Percentiles rank a stretch among this genome's conserved stretches.
Evolutionary conservation across 495 filamentous ascomycete genomes (phyloP).

Genomic region (Aspergillus steynii): DNA sequence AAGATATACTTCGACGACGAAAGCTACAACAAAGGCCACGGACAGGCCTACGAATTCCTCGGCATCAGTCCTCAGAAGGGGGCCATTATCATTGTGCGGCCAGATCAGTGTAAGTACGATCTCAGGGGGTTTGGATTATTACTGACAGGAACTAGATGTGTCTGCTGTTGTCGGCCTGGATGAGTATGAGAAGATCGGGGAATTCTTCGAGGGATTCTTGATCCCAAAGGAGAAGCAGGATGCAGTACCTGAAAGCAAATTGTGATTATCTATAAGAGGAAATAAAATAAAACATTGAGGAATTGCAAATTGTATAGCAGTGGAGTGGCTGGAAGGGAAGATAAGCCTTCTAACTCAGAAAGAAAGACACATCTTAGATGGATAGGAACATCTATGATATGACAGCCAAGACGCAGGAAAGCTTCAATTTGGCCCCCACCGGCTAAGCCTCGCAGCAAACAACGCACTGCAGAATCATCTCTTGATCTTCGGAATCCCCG

Average conservation of each 20-base stretch:
- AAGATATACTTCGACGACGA: slow-evolving; percentile 70
- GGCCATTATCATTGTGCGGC: slow-evolving; percentile 60
- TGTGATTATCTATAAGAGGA: slow-evolving; percentile 8
- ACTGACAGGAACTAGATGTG: slow-evolving; percentile 31
- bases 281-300: not conserved
- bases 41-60: slow-evolving; percentile 62
- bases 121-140: too few relatives aligned
- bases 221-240: slow-evolving; percentile 24
- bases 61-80: slow-evolving; percentile 56
- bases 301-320: not conserved
- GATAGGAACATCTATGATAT: too few relatives aligned
- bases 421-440: too few relatives aligned
- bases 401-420: too few relatives aligned
- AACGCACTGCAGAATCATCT: too few relatives aligned
- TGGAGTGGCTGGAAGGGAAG: not conserved
- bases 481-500: too few relatives aligned
- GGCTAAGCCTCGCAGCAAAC: too few relatives aligned
- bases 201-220: slow-evolving; percentile 45
- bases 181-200: slow-evolving; percentile 35
- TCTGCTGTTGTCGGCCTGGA: slow-evolving; percentile 35
- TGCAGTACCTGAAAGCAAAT: slow-evolving; percentile 6
- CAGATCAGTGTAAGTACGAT: slow-evolving; percentile 63
- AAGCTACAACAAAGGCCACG: slow-evolving; percentile 64
- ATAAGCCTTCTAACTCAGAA: not conserved
- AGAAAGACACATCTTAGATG: too few relatives aligned